Conservation (phyloP, 129 eudicot species). For the Erigeron canadensis region DNA sequence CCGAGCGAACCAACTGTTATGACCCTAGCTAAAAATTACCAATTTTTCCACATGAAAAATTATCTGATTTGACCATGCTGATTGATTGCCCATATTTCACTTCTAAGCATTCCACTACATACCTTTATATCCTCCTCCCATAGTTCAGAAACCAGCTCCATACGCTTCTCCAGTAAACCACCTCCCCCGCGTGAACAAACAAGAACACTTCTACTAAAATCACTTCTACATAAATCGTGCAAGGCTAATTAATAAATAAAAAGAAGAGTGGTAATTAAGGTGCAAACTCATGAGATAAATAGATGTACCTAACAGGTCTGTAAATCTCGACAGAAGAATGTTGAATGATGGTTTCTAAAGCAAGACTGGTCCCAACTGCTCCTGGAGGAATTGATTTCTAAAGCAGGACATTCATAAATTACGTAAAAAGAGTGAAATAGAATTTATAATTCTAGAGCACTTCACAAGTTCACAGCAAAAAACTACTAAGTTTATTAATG, state of each 20-base stretch:
- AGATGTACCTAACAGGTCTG: slow-evolving; percentile 59
- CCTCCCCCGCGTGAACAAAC: slow-evolving; percentile 99
- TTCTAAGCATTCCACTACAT: slow-evolving; percentile 15
- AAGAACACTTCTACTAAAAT: slow-evolving; percentile 52
- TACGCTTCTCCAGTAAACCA: slow-evolving; percentile 81
- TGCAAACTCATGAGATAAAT: background rate
- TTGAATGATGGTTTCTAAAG: slow-evolving; percentile 81
- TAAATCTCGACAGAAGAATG: slow-evolving; percentile 59
- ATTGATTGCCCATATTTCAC: background rate
- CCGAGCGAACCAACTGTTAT: background rate
- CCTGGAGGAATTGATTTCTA: slow-evolving; percentile 96
- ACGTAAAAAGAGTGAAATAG: background rate
- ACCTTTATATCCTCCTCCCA: slow-evolving; percentile 84
- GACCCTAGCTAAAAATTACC: background rate
- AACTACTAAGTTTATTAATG: background rate
- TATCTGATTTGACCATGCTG: background rate
- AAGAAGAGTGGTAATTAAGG: background rate
- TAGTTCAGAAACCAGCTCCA: slow-evolving; percentile 87
- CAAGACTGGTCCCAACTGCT: slow-evolving; percentile 93
- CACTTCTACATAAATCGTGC: slow-evolving; percentile 40
- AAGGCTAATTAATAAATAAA: background rate
- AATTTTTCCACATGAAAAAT: background rate
- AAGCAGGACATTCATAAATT: slow-evolving; percentile 2
- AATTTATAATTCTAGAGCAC: background rate
- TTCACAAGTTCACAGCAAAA: background rate